A percentile compares a stretch with the other conserved stretches of the same genome.
Conservation (phyloP, 2,329 filamentous ascomycete genomes). For the Biscogniauxia mediterranea region DNA sequence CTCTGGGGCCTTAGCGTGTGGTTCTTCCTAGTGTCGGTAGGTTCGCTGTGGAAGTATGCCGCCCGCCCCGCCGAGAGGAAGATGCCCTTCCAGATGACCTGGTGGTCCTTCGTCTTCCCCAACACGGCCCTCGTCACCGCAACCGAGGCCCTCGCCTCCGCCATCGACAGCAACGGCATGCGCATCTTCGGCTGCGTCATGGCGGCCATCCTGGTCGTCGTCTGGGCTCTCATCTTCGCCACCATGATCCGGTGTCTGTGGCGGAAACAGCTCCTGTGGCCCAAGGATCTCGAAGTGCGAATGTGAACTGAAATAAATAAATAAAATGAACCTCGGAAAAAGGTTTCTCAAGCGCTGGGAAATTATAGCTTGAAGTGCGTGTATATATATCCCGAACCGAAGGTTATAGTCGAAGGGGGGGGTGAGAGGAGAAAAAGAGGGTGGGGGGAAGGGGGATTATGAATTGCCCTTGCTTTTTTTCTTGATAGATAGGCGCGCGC, state of each 20-base stretch:
- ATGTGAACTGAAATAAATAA: conserved; percentile 5
- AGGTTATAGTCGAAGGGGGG: no score
- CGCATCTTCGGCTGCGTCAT: conserved; percentile 67
- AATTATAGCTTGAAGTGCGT: no score
- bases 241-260: conserved; percentile 71
- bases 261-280: conserved; percentile 70
- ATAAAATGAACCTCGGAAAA: no score
- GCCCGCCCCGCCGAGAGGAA: conserved; percentile 44
- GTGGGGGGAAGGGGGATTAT: no score
- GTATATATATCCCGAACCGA: no score
- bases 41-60: conserved; percentile 69
- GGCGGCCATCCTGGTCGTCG: conserved; percentile 61
- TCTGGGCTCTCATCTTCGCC: conserved; percentile 66
- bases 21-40: conserved; percentile 80
- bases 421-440: no score
- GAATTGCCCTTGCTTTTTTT: no score
- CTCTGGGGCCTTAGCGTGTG: conserved; percentile 80
- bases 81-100: conserved; percentile 80
- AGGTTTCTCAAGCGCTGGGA: no score
- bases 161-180: conserved; percentile 59
- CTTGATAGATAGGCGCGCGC: no score
- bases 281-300: conserved; percentile 52
- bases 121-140: conserved; percentile 75
- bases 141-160: conserved; percentile 67
- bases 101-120: conserved; percentile 81